Conservation (phyloP, 2,329 filamentous ascomycete genomes). For the Trichophyton simii region DNA sequence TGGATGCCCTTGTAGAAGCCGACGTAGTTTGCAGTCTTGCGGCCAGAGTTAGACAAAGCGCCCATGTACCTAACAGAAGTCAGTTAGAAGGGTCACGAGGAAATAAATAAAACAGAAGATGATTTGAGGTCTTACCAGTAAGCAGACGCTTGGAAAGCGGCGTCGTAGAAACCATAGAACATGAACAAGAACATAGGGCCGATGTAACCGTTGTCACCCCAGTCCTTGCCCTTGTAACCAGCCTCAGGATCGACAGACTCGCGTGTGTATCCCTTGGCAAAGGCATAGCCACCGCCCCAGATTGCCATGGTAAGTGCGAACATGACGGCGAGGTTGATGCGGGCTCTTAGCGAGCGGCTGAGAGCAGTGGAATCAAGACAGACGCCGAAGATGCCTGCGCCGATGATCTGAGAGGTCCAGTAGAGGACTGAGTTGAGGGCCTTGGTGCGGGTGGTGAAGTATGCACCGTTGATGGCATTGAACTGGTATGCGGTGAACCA, state of each 20-base stretch:
- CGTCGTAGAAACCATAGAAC: slow-evolving; percentile 82
- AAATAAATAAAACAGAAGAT: not conserved
- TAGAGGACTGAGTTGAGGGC: slow-evolving; percentile 71
- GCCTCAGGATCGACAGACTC: slow-evolving; percentile 16
- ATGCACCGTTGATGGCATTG: slow-evolving; percentile 57
- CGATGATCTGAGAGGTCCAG: slow-evolving; percentile 66
- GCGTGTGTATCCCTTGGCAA: slow-evolving; percentile 52
- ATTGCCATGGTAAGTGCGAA: slow-evolving; percentile 60
- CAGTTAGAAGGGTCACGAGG: not conserved
- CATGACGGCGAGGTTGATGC: slow-evolving; percentile 48
- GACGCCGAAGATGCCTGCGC: slow-evolving; percentile 60
- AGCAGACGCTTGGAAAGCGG: slow-evolving; percentile 75
- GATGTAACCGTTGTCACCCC: slow-evolving; percentile 47
- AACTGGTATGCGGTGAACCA: slow-evolving; percentile 73
- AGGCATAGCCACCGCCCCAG: slow-evolving; percentile 75
- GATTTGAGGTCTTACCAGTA: slow-evolving; percentile 57
- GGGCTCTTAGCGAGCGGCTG: slow-evolving; percentile 56
- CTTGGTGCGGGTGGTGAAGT: slow-evolving; percentile 62
- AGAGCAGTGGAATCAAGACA: slow-evolving; percentile 50
- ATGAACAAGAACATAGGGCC: slow-evolving; percentile 82
- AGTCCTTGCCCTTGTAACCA: slow-evolving; percentile 15
- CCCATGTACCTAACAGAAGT: slow-evolving; percentile 62
- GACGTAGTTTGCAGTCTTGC: slow-evolving; percentile 82
- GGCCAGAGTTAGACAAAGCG: slow-evolving; percentile 78
- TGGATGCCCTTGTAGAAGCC: slow-evolving; percentile 87